Conservation (phyloP, 306 rosid species). For the Glycine latifolia region DNA sequence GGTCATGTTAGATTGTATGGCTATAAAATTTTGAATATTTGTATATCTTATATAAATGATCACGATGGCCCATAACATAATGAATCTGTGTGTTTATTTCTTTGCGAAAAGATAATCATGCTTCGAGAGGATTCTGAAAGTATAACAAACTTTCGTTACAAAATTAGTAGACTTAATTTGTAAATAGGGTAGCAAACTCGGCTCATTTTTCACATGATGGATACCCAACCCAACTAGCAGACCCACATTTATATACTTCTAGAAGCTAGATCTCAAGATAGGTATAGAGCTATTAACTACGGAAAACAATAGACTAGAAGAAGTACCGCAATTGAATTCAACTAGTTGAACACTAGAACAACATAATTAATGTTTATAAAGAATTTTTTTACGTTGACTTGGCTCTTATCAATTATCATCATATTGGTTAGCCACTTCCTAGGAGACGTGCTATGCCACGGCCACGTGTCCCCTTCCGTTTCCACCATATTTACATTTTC, state of each 20-base stretch:
- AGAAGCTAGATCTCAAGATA: slow-evolving; percentile 2
- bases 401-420: background rate
- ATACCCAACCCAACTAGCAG: background rate
- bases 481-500: background rate
- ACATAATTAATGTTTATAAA: background rate
- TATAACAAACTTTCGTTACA: background rate
- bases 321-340: background rate
- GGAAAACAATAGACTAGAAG: background rate
- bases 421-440: slow-evolving; percentile 22
- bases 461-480: background rate
- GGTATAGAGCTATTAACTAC: background rate
- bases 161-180: background rate
- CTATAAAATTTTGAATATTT: background rate
- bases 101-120: background rate
- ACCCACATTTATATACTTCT: background rate
- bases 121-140: background rate
- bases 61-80: background rate
- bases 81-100: background rate
- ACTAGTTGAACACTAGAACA: slow-evolving; percentile 6
- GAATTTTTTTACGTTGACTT: background rate
- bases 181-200: background rate
- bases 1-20: background rate
- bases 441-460: background rate
- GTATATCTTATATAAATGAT: background rate
- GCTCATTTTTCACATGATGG: slow-evolving; percentile 11